phyloP scores from a whole-genome alignment of 169 alveolate genomes.

The Babesia bovis region DNA sequence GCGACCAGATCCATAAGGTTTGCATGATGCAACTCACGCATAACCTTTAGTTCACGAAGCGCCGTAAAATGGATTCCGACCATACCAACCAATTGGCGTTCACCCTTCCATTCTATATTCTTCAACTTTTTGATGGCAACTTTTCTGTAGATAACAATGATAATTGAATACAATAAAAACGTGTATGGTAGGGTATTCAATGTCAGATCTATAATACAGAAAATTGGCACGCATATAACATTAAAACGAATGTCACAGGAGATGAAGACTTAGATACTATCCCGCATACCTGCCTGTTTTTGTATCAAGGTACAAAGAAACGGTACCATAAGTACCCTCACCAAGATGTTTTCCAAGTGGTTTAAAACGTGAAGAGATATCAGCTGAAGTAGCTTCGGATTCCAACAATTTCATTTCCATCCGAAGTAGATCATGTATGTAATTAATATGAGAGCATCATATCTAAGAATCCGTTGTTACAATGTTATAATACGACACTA shows the following conservation, averaged over 20 bases:
- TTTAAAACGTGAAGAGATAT: constrained; percentile 64
- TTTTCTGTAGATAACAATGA: constrained; percentile 45
- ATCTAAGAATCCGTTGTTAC: no score
- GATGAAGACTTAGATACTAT: background rate
- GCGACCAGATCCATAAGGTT: constrained; percentile 86
- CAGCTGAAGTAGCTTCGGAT: constrained; percentile 33
- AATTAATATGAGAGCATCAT: no score
- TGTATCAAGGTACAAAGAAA: constrained; percentile 89
- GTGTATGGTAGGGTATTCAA: no score
- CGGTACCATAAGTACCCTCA: constrained; percentile 97
- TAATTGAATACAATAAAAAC: no score
- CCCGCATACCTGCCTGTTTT: constrained; percentile 58
- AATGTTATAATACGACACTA: no score
- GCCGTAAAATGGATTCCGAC: constrained; percentile 89
- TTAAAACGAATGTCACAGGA: background rate
- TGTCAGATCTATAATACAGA: no score
- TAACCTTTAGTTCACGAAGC: constrained; percentile 89
- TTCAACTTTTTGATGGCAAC: constrained; percentile 93
- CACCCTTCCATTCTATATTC: constrained; percentile 72
- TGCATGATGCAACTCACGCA: constrained; percentile 86
- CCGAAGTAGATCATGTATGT: no score
- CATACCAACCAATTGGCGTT: constrained; percentile 77
- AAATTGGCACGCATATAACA: background rate
- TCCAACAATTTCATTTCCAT: background rate
- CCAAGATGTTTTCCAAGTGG: constrained; percentile 87